Conservation (phyloP, 208 protist genomes). For the Trypanosoma lewisi region DNA sequence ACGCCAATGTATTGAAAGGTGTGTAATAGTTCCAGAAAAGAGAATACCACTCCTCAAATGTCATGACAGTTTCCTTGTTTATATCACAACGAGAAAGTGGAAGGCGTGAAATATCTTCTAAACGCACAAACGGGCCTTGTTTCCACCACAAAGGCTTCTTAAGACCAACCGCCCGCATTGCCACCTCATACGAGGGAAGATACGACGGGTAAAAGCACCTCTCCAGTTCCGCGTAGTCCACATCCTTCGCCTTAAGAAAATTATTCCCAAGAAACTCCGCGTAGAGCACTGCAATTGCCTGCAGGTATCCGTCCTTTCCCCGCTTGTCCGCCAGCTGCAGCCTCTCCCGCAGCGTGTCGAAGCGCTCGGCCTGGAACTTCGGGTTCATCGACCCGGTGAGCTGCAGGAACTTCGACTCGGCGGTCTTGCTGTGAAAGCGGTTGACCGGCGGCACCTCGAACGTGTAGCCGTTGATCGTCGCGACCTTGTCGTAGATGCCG, state of each 20-base stretch:
- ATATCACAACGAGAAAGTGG: conserved; percentile 73
- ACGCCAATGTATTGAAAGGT: conserved; percentile 73
- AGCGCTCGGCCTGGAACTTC: conserved; percentile 69
- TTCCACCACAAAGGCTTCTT: conserved; percentile 69
- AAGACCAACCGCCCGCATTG: conserved; percentile 54
- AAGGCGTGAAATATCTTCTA: conserved; percentile 86
- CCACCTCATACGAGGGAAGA: conserved; percentile 49
- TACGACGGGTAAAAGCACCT: conserved; percentile 82
- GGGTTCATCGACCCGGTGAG: conserved; percentile 71
- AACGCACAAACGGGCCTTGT: conserved; percentile 55
- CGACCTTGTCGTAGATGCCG: conserved; percentile 75
- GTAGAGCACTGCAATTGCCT: conserved; percentile 85
- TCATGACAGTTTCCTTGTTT: conserved; percentile 54
- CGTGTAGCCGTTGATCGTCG: conserved; percentile 69
- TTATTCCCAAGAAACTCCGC: conserved; percentile 71
- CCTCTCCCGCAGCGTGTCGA: conserved; percentile 75
- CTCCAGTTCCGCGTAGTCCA: conserved; percentile 78
- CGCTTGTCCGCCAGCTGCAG: conserved; percentile 68
- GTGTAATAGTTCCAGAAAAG: conserved; percentile 90
- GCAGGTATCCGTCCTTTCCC: conserved; percentile 68
- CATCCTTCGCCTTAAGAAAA: conserved; percentile 51
- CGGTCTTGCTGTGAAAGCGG: conserved; percentile 76
- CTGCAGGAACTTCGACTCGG: conserved; percentile 71
- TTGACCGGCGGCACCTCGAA: conserved; percentile 79
- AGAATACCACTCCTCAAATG: conserved; percentile 86